These are phyloP conservation scores for Pleurotus djamor DNA, from an alignment of 768 basidiomycete genomes.

Conservation along the genomic window DNA sequence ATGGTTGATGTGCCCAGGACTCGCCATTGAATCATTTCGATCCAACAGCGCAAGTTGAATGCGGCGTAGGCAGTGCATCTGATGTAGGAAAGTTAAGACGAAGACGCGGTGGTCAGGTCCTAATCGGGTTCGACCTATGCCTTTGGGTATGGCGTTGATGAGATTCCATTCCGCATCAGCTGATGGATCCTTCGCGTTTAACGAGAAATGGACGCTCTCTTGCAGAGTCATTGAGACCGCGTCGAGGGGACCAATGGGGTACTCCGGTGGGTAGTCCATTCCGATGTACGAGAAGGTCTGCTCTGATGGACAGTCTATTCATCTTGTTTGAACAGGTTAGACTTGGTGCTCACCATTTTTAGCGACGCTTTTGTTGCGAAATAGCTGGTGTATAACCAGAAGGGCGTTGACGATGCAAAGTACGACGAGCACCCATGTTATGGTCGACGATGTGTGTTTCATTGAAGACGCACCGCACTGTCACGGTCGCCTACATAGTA, in stretches of 20 bases:
- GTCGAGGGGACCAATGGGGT: slow-evolving; percentile 3
- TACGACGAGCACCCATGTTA: not conserved
- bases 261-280: slow-evolving; percentile 1
- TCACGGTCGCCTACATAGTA: too few species aligned
- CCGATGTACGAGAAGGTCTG: slow-evolving; percentile 1
- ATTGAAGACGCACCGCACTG: not conserved
- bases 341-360: not conserved
- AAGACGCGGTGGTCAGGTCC: slow-evolving; percentile 18
- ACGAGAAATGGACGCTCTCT: slow-evolving; percentile 15
- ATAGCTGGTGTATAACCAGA: not conserved
- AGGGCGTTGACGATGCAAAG: not conserved
- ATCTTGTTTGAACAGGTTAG: not conserved
- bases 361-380: not conserved
- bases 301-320: not conserved
- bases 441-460: not conserved
- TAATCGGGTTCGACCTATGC: slow-evolving; percentile 18
- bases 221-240: slow-evolving; percentile 13
- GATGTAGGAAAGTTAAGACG: slow-evolving; percentile 21
- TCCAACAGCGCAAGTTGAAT: slow-evolving; percentile 15
- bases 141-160: slow-evolving; percentile 12
- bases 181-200: slow-evolving; percentile 12
- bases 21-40: slow-evolving; percentile 9
- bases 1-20: slow-evolving; percentile 24
- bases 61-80: slow-evolving; percentile 22
- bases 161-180: slow-evolving; percentile 9